Conservation (phyloP, 768 basidiomycete species). For the Xerocomellus intermedius region DNA sequence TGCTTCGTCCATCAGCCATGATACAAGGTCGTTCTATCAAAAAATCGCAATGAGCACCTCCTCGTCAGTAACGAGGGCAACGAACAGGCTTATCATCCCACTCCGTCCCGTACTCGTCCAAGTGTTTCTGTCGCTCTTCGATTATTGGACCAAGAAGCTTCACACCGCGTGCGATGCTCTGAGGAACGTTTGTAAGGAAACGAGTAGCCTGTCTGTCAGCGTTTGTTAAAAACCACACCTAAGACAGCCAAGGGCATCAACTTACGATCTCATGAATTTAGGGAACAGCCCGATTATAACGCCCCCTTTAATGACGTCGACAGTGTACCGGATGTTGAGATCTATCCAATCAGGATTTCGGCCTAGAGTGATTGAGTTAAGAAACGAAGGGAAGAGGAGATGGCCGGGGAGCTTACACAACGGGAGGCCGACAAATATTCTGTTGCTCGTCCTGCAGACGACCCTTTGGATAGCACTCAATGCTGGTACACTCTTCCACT, state of each 20-base stretch:
- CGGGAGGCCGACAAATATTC: slow-evolving; percentile 49
- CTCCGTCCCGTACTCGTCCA: slow-evolving; percentile 21
- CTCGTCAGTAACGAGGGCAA: background rate
- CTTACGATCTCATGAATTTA: background rate
- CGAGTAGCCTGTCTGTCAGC: background rate
- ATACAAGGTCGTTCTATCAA: slow-evolving; percentile 33
- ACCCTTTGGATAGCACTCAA: slow-evolving; percentile 31
- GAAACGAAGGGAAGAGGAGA: background rate
- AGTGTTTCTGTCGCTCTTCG: slow-evolving; percentile 24
- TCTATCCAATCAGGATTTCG: slow-evolving; percentile 37
- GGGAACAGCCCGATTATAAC: slow-evolving; percentile 32
- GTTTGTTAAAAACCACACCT: background rate
- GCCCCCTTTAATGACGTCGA: slow-evolving; percentile 22
- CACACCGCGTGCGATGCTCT: background rate
- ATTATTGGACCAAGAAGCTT: slow-evolving; percentile 30
- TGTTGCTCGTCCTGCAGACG: slow-evolving; percentile 42
- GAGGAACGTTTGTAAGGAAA: background rate
- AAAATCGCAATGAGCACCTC: background rate
- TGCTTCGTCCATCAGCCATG: slow-evolving; percentile 34
- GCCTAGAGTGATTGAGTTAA: slow-evolving; percentile 29
- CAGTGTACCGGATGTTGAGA: slow-evolving; percentile 31
- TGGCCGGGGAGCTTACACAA: slow-evolving; percentile 32
- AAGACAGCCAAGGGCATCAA: background rate
- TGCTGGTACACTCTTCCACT: slow-evolving; percentile 37
- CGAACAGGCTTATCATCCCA: slow-evolving; percentile 33